Conservation (phyloP, 805 yeast species). For the Starmerella bombi region DNA sequence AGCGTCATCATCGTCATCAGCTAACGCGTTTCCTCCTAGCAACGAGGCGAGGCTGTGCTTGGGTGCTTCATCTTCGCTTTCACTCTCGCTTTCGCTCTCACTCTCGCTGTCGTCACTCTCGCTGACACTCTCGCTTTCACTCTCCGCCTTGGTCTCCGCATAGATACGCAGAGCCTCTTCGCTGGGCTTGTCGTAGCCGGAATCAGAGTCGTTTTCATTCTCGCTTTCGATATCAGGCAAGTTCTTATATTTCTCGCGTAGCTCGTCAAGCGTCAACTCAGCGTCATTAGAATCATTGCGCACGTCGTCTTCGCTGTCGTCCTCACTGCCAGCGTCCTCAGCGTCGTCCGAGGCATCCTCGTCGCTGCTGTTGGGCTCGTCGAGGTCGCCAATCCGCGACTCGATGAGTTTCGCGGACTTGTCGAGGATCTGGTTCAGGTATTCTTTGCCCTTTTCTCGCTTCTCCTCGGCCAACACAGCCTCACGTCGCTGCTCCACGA, state of each 20-base stretch:
- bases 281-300: constrained; percentile 32
- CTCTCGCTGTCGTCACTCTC: constrained; percentile 23
- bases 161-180: constrained; percentile 9
- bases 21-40: constrained; percentile 6
- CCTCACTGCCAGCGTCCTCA: constrained; percentile 29
- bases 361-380: constrained; percentile 26
- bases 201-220: constrained; percentile 16
- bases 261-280: constrained; percentile 42
- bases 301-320: constrained; percentile 22
- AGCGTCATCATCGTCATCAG: constrained; percentile 24
- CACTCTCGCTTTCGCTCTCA: constrained; percentile 17
- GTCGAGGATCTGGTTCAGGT: constrained; percentile 73
- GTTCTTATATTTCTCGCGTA: constrained; percentile 42
- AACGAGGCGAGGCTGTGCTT: constrained; percentile 12
- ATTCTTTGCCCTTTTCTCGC: constrained; percentile 71
- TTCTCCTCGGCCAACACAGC: constrained; percentile 54
- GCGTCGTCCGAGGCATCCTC: constrained; percentile 23
- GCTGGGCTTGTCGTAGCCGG: constrained; percentile 8
- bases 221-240: constrained; percentile 20
- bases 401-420: constrained; percentile 83
- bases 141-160: constrained; percentile 22
- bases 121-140: constrained; percentile 4
- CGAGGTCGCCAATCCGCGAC: constrained; percentile 50
- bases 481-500: constrained; percentile 58
- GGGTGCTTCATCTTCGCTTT: constrained; percentile 1